Evolutionary conservation across 495 filamentous ascomycete genomes (phyloP).

Genomic region (Podospora pseudoanserina): DNA sequence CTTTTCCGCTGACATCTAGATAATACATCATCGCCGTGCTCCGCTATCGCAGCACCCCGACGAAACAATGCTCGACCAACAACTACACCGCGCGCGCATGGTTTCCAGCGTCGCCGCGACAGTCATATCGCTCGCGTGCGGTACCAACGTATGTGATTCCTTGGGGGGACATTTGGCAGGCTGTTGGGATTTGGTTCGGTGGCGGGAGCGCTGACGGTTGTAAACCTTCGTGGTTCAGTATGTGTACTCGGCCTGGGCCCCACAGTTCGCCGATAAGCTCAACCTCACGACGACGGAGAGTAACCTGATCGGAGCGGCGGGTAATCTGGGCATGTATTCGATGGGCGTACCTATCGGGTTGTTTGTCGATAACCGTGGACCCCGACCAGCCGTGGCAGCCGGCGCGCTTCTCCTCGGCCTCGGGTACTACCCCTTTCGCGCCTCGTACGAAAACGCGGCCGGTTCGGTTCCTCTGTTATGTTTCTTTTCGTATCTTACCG

Average conservation of each 20-base stretch:
- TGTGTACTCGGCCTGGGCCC: slow-evolving; percentile 97
- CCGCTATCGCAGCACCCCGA: not conserved
- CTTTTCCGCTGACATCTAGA: slow-evolving; percentile 1
- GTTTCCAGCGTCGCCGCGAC: slow-evolving; percentile 83
- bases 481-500: slow-evolving; percentile 79
- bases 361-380: slow-evolving; percentile 79
- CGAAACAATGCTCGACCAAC: slow-evolving; percentile 31
- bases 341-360: slow-evolving; percentile 85
- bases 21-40: not conserved
- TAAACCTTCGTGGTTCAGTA: slow-evolving; percentile 55
- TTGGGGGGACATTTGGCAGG: not conserved
- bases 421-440: slow-evolving; percentile 79
- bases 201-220: slow-evolving; percentile 5
- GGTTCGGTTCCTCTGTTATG: slow-evolving; percentile 68
- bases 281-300: slow-evolving; percentile 83
- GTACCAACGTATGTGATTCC: slow-evolving; percentile 68
- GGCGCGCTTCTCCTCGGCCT: slow-evolving; percentile 66
- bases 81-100: slow-evolving; percentile 55
- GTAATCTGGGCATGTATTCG: slow-evolving; percentile 96
- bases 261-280: slow-evolving; percentile 83
- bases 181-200: not conserved
- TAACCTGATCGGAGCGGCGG: slow-evolving; percentile 86
- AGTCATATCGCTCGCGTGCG: slow-evolving; percentile 80
- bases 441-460: slow-evolving; percentile 59
- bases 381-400: slow-evolving; percentile 68